A percentile compares a stretch with the other conserved stretches of the same genome.
Evolutionary conservation across 1,139 yeast genomes (phyloP).

Genomic region (Lodderomyces jiufengensis): DNA sequence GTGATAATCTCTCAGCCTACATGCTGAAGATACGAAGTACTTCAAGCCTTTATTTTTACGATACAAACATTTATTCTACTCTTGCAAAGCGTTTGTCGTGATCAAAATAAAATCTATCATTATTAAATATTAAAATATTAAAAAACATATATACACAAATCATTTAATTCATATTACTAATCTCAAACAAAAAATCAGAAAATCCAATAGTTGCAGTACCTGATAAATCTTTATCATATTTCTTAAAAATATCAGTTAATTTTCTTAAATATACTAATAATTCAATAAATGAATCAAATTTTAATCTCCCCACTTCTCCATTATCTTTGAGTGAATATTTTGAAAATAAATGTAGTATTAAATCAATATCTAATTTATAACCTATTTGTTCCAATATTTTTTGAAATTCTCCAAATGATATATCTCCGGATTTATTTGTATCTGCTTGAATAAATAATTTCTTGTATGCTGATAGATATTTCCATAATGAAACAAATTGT

Average conservation of each 20-base stretch:
- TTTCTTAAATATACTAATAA: conserved; percentile 72
- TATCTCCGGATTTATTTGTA: conserved; percentile 55
- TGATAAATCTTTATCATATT: conserved; percentile 69
- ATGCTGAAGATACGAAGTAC: too few relatives aligned
- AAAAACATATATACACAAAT: too few relatives aligned
- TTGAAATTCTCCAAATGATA: conserved; percentile 65
- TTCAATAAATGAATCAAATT: conserved; percentile 82
- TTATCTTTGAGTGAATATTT: conserved; percentile 48
- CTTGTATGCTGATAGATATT: conserved; percentile 68
- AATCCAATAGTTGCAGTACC: conserved; percentile 77
- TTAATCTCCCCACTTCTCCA: conserved; percentile 50
- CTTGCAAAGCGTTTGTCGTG: too few relatives aligned
- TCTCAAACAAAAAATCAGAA: conserved; percentile 72
- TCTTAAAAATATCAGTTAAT: conserved; percentile 74
- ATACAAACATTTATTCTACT: too few relatives aligned
- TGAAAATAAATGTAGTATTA: conserved; percentile 59
- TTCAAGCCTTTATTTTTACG: too few relatives aligned
- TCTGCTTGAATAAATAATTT: conserved; percentile 66
- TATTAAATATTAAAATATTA: too few relatives aligned
- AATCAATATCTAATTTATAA: conserved; percentile 59
- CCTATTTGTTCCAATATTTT: conserved; percentile 69
- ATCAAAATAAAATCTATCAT: too few relatives aligned
- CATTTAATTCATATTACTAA: conserved; percentile 32
- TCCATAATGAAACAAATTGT: conserved; percentile 72
- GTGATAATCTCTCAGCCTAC: too few relatives aligned